A percentile compares a stretch with the other conserved stretches of the same genome.
Conservation (phyloP, 345 rosid genomes). For the Aegle marmelos region DNA sequence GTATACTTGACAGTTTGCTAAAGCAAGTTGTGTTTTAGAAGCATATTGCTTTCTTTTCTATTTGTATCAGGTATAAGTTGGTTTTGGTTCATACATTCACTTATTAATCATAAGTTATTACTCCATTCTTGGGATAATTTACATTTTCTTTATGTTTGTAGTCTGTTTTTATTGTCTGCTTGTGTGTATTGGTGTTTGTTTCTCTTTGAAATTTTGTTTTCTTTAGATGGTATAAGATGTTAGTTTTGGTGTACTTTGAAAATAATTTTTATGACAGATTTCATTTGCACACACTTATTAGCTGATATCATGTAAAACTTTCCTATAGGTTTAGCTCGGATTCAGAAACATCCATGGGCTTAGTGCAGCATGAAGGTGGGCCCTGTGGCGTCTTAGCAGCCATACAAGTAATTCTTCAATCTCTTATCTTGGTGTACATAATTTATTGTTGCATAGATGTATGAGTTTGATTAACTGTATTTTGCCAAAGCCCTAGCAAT, state of each 20-base stretch:
- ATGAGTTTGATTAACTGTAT: slow-evolving; percentile 7
- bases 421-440: slow-evolving; percentile 24
- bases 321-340: slow-evolving; percentile 86
- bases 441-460: slow-evolving; percentile 4
- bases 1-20: neutral
- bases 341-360: slow-evolving; percentile 96
- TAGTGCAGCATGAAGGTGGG: slow-evolving; percentile 99
- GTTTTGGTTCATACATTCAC: neutral
- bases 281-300: slow-evolving; percentile 12
- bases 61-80: neutral
- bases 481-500: neutral
- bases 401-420: slow-evolving; percentile 63
- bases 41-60: neutral
- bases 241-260: neutral
- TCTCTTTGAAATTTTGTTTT: neutral
- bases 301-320: slow-evolving; percentile 28
- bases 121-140: neutral
- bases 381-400: slow-evolving; percentile 99
- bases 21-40: neutral
- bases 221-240: neutral
- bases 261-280: neutral
- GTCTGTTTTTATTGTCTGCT: neutral
- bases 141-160: neutral
- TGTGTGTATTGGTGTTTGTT: neutral
- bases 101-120: neutral